Evolutionary conservation across 2,329 filamentous ascomycete species (phyloP), one percentile per base, ranked within the genome.

Genomic region (Calonectria pseudoreteaudii): DNA sequence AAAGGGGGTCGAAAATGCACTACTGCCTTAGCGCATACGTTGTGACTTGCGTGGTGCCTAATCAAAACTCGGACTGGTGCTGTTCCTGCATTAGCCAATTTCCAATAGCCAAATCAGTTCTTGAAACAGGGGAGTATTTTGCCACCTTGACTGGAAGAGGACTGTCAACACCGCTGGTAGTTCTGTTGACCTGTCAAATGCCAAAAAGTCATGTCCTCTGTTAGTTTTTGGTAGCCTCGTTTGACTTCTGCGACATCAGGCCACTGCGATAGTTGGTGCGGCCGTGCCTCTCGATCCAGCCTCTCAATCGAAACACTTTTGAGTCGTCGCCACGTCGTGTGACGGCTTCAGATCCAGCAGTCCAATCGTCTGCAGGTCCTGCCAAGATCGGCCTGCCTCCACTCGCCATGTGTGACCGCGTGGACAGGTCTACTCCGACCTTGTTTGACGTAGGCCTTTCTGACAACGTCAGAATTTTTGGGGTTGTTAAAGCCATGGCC

Each of bases 81-180:
- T 58, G 80, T 81, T 79, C 80, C 80, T 82, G 80, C 80, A 81
- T 82, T 81, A 81, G 80, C 71, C 77, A 77, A 77, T 74, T 79
- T 77, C 68, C 20, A 76, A 77, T 72, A 64, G 65, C 78, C 71
- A 77, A 76, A 71, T 70, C 75, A 66, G 52, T 68, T 69, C 73
- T 76, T 81, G 79, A 82, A 82, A 81, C 81, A 81, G 75, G 77
- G 77, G 79, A 75, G 30, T 38, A 68, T 75, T 75, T 74, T 75
- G 68, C 69, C 73, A 70, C 73, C 75, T 75, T 73, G 68, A 70
- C 64, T 75, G 71, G 71, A 72, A 72, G 67, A 49, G 26, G 18
- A 49, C 34, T 65, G 60, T 47, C 75, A 71, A 71, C 71, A 72
- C 53, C 26, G 71, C 75, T 60, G 60, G 58, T 72, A 66, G 66